Conservation (phyloP, 345 rosid species). For the Passiflora organensis region DNA sequence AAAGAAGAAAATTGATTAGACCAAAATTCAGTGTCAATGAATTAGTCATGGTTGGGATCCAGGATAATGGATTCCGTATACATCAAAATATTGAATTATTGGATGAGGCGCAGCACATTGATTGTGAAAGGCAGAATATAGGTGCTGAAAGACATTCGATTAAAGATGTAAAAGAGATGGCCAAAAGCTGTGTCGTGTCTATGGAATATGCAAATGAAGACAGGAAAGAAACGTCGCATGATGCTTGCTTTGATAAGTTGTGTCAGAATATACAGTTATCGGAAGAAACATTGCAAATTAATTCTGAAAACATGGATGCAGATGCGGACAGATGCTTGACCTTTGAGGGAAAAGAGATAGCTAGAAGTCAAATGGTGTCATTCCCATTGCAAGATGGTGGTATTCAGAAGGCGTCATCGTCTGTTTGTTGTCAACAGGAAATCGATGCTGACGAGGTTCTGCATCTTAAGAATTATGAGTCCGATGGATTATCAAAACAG, state of each 20-base stretch:
- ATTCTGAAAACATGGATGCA: neutral
- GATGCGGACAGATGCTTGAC: neutral
- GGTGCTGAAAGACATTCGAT: neutral
- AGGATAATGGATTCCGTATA: neutral
- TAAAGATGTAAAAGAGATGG: neutral
- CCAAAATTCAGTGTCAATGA: constrained; percentile 32
- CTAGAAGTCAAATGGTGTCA: too few species aligned
- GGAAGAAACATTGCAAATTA: neutral
- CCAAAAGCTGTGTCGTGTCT: neutral
- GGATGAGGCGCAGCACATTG: neutral
- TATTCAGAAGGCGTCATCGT: neutral
- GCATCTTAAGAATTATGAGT: neutral
- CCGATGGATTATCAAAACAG: neutral
- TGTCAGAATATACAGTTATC: neutral
- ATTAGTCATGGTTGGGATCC: neutral
- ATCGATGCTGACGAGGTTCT: neutral
- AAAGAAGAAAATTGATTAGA: constrained; percentile 51
- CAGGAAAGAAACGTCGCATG: neutral
- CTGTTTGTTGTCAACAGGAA: neutral
- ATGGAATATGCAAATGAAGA: neutral
- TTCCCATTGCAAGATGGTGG: too few species aligned
- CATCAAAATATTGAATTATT: neutral
- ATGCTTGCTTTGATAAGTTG: neutral
- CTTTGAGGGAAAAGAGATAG: neutral
- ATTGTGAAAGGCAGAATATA: neutral